These are phyloP conservation scores for Aspergillus pseudoviridinutans DNA, from an alignment of 2,329 filamentous ascomycete genomes.

Conservation along the genomic window DNA sequence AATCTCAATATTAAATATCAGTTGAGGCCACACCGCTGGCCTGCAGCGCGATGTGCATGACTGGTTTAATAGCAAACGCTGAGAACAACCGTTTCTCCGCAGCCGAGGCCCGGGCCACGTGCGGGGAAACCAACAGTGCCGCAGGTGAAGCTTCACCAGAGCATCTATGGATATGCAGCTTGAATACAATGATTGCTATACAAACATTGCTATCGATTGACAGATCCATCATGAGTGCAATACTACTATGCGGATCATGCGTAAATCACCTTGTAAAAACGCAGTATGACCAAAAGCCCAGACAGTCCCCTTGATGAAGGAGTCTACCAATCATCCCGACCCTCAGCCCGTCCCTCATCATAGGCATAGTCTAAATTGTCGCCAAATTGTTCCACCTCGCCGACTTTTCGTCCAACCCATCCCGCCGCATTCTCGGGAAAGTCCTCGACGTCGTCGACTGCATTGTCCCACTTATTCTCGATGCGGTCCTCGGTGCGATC, in stretches of 20 bases:
- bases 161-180: not conserved
- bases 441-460: constrained; percentile 30
- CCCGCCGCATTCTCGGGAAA: constrained; percentile 35
- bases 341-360: constrained; percentile 37
- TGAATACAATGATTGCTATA: not conserved
- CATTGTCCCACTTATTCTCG: constrained; percentile 22
- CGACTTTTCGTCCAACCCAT: constrained; percentile 40
- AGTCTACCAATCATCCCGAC: constrained; percentile 17
- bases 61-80: not conserved
- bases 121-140: constrained; percentile 13
- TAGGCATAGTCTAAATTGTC: constrained; percentile 43
- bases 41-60: not conserved
- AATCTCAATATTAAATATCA: not conserved
- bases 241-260: not conserved
- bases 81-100: constrained; percentile 4
- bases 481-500: constrained; percentile 27
- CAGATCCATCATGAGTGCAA: not conserved
- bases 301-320: not conserved
- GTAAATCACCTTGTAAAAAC: not conserved
- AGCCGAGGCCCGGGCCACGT: constrained; percentile 22
- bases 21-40: not conserved
- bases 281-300: not conserved
- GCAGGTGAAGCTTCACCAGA: not conserved
- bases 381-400: constrained; percentile 42
- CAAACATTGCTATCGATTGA: not conserved